Evolutionary conservation across 2,329 filamentous ascomycete genomes (phyloP).

Genomic region (Polytolypa hystricis): DNA sequence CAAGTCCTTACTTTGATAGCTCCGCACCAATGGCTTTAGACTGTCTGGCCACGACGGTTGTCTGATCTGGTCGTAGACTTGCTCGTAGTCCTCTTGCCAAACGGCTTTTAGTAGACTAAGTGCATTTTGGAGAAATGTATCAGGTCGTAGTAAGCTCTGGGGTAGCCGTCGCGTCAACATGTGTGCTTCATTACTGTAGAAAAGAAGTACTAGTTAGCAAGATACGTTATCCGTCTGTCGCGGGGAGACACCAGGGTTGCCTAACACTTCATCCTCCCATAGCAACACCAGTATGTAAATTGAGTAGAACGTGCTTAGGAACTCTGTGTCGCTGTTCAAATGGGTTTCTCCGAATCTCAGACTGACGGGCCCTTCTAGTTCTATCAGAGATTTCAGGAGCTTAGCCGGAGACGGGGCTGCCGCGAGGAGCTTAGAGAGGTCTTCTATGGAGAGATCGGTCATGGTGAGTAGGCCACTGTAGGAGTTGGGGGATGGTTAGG

Average conservation of each 20-base stretch:
- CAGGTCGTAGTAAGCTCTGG: slow-evolving; percentile 17
- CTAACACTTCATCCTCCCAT: slow-evolving; percentile 30
- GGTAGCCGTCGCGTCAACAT: slow-evolving; percentile 28
- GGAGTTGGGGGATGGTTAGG: background rate
- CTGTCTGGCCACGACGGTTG: slow-evolving; percentile 24
- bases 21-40: slow-evolving; percentile 21
- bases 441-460: slow-evolving; percentile 4
- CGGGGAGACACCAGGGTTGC: background rate
- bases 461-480: too few species aligned
- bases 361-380: slow-evolving; percentile 26
- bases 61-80: slow-evolving; percentile 26
- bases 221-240: background rate
- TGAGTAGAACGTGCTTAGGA: slow-evolving; percentile 29
- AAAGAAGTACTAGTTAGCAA: background rate
- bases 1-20: slow-evolving; percentile 26
- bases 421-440: slow-evolving; percentile 20
- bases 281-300: slow-evolving; percentile 30
- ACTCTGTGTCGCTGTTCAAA: slow-evolving; percentile 15
- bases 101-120: slow-evolving; percentile 26
- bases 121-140: slow-evolving; percentile 25
- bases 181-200: slow-evolving; percentile 28
- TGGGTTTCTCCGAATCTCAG: slow-evolving; percentile 17
- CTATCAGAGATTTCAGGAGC: slow-evolving; percentile 25
- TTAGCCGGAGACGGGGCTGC: slow-evolving; percentile 21
- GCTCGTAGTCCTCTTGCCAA: slow-evolving; percentile 26